A percentile compares a stretch with the other conserved stretches of the same genome.
Conservation (phyloP, 495 filamentous ascomycete species). For the Pseudevernia furfuracea region DNA sequence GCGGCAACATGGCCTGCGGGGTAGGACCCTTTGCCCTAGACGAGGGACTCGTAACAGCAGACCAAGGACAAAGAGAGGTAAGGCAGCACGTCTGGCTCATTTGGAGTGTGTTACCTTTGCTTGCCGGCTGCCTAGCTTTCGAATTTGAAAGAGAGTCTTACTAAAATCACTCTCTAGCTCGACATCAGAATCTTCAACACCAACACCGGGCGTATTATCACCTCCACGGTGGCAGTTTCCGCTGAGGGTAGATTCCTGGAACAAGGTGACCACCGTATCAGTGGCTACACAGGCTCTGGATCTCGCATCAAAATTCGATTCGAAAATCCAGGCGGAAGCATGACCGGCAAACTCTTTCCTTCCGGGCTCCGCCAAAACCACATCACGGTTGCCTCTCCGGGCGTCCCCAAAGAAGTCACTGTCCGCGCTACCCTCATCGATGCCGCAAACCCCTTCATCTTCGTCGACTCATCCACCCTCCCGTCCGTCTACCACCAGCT, state of each 20-base stretch:
- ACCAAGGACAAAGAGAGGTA: not conserved
- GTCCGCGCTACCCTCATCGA: not conserved
- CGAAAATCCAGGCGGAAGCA: not conserved
- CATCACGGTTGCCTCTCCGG: not conserved
- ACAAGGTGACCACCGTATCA: not conserved
- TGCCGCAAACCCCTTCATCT: not conserved
- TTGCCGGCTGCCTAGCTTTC: not conserved
- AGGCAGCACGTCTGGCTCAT: not conserved
- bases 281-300: not conserved
- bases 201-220: not conserved
- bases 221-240: not conserved
- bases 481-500: not conserved
- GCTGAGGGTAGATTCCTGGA: not conserved
- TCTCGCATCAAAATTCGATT: not conserved
- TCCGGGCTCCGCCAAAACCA: not conserved
- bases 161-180: not conserved
- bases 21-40: not conserved
- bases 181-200: not conserved
- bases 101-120: not conserved
- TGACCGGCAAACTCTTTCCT: not conserved
- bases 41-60: not conserved
- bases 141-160: not conserved
- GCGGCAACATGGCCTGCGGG: not conserved
- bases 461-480: not conserved
- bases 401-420: not conserved